Percentiles rank a stretch among this genome's conserved stretches.
phyloP scores from a whole-genome alignment of 371 early-diverging fungal genomes.

The Thermomucor indicae-seudaticae region DNA sequence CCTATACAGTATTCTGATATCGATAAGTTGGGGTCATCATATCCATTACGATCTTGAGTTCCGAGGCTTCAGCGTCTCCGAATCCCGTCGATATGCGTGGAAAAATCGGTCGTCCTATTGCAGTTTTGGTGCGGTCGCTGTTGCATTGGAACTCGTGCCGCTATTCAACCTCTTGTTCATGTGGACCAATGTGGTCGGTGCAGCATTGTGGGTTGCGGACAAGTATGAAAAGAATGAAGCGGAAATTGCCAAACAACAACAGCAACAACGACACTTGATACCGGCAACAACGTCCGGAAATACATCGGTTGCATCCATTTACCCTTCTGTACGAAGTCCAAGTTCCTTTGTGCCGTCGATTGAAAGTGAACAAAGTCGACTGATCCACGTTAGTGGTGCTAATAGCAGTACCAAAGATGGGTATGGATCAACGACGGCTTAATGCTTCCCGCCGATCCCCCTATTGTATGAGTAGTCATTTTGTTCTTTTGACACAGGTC shows the following conservation, averaged over 20 bases:
- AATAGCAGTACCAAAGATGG: conserved; percentile 9
- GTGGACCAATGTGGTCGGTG: conserved; percentile 76
- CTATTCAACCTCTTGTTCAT: conserved; percentile 64
- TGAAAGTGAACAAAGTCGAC: conserved; percentile 13
- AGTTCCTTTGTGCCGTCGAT: conserved; percentile 16
- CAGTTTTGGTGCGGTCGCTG: conserved; percentile 61
- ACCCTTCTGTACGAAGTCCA: conserved; percentile 12
- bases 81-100: conserved; percentile 47
- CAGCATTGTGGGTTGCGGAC: conserved; percentile 71
- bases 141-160: conserved; percentile 63
- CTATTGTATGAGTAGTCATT: background rate
- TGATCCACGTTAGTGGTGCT: too few species aligned
- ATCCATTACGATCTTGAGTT: conserved; percentile 56
- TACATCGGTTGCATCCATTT: conserved; percentile 14
- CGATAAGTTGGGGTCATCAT: conserved; percentile 44
- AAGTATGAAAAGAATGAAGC: conserved; percentile 48
- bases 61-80: conserved; percentile 45
- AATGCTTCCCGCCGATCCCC: background rate
- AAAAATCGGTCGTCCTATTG: conserved; percentile 34
- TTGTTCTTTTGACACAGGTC: background rate
- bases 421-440: conserved; percentile 13
- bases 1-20: background rate
- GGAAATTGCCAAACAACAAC: conserved; percentile 12
- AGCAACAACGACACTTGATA: conserved; percentile 1
- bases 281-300: conserved; percentile 8